Conservation (phyloP, 768 basidiomycete species). For the Boletus sensibilis region DNA sequence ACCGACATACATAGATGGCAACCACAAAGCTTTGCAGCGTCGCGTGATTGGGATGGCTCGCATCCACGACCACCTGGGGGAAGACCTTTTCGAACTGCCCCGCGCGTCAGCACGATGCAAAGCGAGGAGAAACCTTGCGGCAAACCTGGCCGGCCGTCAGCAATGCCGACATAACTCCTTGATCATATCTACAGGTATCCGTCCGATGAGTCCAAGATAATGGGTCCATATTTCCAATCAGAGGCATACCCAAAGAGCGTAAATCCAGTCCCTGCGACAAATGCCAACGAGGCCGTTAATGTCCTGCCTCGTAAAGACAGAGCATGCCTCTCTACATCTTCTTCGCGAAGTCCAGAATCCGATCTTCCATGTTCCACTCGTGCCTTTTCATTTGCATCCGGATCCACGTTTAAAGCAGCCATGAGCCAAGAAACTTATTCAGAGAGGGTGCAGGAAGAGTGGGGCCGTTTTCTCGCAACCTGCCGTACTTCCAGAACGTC, state of each 20-base stretch:
- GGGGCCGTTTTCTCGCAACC: not conserved
- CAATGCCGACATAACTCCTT: conserved; percentile 69
- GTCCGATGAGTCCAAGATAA: not conserved
- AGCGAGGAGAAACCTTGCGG: not conserved
- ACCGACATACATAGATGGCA: conserved; percentile 49
- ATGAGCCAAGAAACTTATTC: conserved; percentile 1
- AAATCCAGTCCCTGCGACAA: conserved; percentile 59
- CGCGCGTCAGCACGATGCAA: conserved; percentile 1
- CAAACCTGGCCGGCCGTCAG: conserved; percentile 52
- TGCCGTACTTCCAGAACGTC: not conserved
- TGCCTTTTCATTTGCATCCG: conserved; percentile 9
- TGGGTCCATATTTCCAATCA: not conserved
- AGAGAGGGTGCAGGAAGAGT: not conserved
- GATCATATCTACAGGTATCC: conserved; percentile 50
- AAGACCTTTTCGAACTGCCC: conserved; percentile 55
- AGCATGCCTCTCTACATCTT: conserved; percentile 14
- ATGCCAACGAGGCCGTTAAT: conserved; percentile 50
- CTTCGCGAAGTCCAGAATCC: not conserved
- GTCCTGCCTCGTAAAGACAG: conserved; percentile 34
- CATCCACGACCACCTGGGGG: conserved; percentile 48
- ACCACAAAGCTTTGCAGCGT: conserved; percentile 60
- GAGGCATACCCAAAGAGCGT: conserved; percentile 56
- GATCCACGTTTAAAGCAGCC: conserved; percentile 1
- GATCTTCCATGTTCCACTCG: not conserved
- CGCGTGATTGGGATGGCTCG: conserved; percentile 42